These are phyloP conservation scores for Vanrija pseudolonga DNA, from an alignment of 1,284 basidiomycete species.

Conservation along the genomic window DNA sequence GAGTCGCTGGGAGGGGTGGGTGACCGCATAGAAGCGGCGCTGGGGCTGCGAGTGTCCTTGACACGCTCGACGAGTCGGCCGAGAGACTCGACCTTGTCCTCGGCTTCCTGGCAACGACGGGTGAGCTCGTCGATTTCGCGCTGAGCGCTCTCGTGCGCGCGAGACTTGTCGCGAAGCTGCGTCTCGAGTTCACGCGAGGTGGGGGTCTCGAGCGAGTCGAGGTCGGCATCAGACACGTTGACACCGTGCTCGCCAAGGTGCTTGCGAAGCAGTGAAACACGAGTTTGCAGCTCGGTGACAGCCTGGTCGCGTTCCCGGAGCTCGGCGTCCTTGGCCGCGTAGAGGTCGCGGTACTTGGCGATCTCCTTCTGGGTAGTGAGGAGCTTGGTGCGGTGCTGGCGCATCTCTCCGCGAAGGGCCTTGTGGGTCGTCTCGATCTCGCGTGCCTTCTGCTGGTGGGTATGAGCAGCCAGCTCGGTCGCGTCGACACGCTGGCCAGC, in stretches of 20 bases:
- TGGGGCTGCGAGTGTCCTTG: slow-evolving; percentile 52
- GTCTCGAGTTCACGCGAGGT: slow-evolving; percentile 63
- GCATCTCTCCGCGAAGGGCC: slow-evolving; percentile 70
- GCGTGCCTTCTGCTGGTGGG: slow-evolving; percentile 64
- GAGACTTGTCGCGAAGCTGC: slow-evolving; percentile 66
- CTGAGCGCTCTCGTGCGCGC: slow-evolving; percentile 62
- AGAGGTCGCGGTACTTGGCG: slow-evolving; percentile 66
- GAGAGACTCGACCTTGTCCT: slow-evolving; percentile 63
- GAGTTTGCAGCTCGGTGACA: slow-evolving; percentile 68
- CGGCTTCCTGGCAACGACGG: slow-evolving; percentile 66
- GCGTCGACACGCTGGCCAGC: slow-evolving; percentile 67
- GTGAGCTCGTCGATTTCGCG: slow-evolving; percentile 52
- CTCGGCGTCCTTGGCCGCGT: slow-evolving; percentile 65
- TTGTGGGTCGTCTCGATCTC: slow-evolving; percentile 69
- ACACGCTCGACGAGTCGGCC: slow-evolving; percentile 64
- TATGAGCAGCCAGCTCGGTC: slow-evolving; percentile 63
- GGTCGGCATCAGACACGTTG: slow-evolving; percentile 65
- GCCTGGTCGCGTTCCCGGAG: slow-evolving; percentile 65
- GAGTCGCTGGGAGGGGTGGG: slow-evolving; percentile 34
- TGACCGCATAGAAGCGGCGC: slow-evolving; percentile 35
- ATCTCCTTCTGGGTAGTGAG: slow-evolving; percentile 67
- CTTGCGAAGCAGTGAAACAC: slow-evolving; percentile 64
- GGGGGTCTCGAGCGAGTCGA: slow-evolving; percentile 38
- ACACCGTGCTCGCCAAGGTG: slow-evolving; percentile 80
- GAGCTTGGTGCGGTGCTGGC: slow-evolving; percentile 72